Base-by-base conservation (phyloP, 495 filamentous ascomycete species). In the Neurospora africana region DNA sequence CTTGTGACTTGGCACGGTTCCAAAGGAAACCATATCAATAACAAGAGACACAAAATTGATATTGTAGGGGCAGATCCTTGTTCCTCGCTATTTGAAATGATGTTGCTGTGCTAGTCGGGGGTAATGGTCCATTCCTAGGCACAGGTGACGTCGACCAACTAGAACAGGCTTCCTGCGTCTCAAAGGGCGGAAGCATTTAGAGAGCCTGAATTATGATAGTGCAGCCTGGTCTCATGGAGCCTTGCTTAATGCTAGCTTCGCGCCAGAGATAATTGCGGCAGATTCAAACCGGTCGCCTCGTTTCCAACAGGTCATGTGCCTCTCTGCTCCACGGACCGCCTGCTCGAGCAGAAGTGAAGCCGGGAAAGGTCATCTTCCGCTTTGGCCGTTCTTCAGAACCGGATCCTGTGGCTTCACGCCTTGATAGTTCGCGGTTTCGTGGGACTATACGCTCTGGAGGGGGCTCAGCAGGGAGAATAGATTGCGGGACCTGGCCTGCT, bases 271-370 rank as follows among this genome's bases (percentile, higher is more conserved):
- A 65, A 53, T 70, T 23, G 30, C 30, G 65, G 30, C 17, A n/a
- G 68, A 44, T 53, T 73, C 77, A 77, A 21, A 39, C 69, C 30
- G 83, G 84, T 11, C 83, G 80, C 11, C 80, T 82, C 27, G 76
- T 80, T 47, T 83, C 84, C 71, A 87, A 80, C 21, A 88, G 74
- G 71, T 88, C 86, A 72, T 83, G 75, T 10, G 85, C 84, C 71
- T 88, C 85, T 68, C 81, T 82, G 73, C 86, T 87, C 85, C 86
- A 87, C 2, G 85, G 82, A 1, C 85, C 86, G 7, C 82, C 83
- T 23, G 78, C 81, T 67, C 76, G 82, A 27, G 78, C 80, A 73
- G 77, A 80, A 15, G 72, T 68, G 43, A 85, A 86, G n/a, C 81
- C 82, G 19, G 80, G 79, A 70, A 79, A 76, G 58, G 27, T 73